These are phyloP conservation scores for Phialemoniopsis sp. DNA, from an alignment of 2,329 filamentous ascomycete species.

Conservation along the genomic window DNA sequence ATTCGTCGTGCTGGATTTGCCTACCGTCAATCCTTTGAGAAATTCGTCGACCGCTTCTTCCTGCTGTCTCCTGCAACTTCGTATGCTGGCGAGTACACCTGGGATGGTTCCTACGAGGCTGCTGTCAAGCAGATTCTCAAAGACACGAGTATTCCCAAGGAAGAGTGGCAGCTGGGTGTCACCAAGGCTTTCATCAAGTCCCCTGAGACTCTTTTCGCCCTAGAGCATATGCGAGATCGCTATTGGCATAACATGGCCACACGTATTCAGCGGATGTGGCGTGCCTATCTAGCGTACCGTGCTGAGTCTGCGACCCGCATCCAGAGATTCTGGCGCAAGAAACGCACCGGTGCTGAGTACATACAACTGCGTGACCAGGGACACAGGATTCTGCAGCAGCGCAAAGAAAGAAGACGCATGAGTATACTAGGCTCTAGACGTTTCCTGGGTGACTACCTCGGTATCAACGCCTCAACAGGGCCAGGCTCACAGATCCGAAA, in stretches of 20 bases:
- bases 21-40: slow-evolving; percentile 95
- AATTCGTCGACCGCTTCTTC: slow-evolving; percentile 97
- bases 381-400: slow-evolving; percentile 73
- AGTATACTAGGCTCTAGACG: slow-evolving; percentile 87
- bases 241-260: slow-evolving; percentile 99
- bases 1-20: slow-evolving; percentile 96
- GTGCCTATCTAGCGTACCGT: slow-evolving; percentile 90
- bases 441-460: slow-evolving; percentile 93
- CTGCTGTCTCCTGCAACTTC: slow-evolving; percentile 89
- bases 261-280: slow-evolving; percentile 94
- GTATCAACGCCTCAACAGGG: slow-evolving; percentile 74
- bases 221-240: slow-evolving; percentile 95
- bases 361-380: slow-evolving; percentile 85
- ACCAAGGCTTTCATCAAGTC: slow-evolving; percentile 98
- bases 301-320: slow-evolving; percentile 91
- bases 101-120: slow-evolving; percentile 82
- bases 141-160: slow-evolving; percentile 89
- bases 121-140: slow-evolving; percentile 91
- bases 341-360: slow-evolving; percentile 85
- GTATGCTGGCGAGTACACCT: slow-evolving; percentile 96
- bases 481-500: slow-evolving; percentile 77
- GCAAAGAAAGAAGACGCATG: slow-evolving; percentile 88
- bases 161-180: slow-evolving; percentile 96
- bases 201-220: slow-evolving; percentile 90
- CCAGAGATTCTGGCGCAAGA: slow-evolving; percentile 92